Evolutionary conservation across 2,329 filamentous ascomycete genomes (phyloP).

Genomic region (Cladorrhinum sp.): DNA sequence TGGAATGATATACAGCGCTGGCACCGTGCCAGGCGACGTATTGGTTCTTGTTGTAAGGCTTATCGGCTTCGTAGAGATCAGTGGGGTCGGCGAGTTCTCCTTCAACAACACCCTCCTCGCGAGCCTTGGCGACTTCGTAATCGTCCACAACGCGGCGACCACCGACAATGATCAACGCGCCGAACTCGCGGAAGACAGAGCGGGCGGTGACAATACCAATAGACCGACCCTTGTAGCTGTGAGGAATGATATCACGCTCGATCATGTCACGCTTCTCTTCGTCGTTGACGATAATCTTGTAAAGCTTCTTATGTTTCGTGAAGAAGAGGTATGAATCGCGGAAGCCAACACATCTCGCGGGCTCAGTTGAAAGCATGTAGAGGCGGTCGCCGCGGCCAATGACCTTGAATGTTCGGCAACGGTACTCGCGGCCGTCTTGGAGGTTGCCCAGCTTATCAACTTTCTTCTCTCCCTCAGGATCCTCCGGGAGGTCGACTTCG

Average conservation of each 20-base stretch:
- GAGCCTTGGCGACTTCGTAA: conserved; percentile 75
- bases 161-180: conserved; percentile 88
- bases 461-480: conserved; percentile 85
- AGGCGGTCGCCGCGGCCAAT: conserved; percentile 76
- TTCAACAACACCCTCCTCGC: conserved; percentile 75
- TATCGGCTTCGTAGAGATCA: conserved; percentile 71
- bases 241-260: conserved; percentile 89
- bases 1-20: conserved; percentile 90
- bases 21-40: conserved; percentile 99
- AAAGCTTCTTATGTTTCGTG: conserved; percentile 92
- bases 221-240: conserved; percentile 96
- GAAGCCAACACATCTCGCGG: conserved; percentile 93
- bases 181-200: conserved; percentile 96
- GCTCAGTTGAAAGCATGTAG: conserved; percentile 98
- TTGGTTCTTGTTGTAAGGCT: conserved; percentile 97
- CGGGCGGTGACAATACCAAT: conserved; percentile 96
- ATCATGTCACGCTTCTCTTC: conserved; percentile 98
- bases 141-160: conserved; percentile 85
- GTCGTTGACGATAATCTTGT: conserved; percentile 97
- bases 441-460: conserved; percentile 87
- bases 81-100: conserved; percentile 90
- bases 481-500: conserved; percentile 84
- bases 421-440: conserved; percentile 81
- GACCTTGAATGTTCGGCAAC: conserved; percentile 92
- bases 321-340: conserved; percentile 98